Percentiles rank a stretch among this genome's conserved stretches.
Evolutionary conservation across 176 grass and related monocot genomes (phyloP).

Genomic region (Hordeum marinum): DNA sequence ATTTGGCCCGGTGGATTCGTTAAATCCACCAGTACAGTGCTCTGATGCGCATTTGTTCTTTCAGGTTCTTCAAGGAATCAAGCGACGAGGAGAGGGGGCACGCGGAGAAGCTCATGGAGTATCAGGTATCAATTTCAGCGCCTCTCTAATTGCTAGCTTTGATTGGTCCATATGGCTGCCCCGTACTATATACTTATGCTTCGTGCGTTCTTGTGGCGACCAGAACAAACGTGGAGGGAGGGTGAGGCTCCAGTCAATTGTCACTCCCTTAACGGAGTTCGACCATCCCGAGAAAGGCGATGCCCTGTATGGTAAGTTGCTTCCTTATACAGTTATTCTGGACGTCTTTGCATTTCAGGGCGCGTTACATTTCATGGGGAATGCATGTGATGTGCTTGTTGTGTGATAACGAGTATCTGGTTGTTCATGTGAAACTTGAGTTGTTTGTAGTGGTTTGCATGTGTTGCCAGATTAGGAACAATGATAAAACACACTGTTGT

Average conservation of each 20-base stretch:
- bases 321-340: not conserved
- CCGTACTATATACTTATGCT: not conserved
- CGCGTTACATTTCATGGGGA: not conserved
- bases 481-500: not conserved
- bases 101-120: slow-evolving; percentile 83
- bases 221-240: slow-evolving; percentile 66
- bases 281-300: slow-evolving; percentile 96
- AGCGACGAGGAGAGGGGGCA: slow-evolving; percentile 78
- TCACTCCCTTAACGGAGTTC: slow-evolving; percentile 58
- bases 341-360: not conserved
- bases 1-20: not conserved
- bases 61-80: slow-evolving; percentile 90
- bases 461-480: not conserved
- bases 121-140: slow-evolving; percentile 42
- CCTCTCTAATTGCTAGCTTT: not conserved
- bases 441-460: not conserved
- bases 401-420: not conserved
- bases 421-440: not conserved
- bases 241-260: slow-evolving; percentile 25
- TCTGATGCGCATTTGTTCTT: not conserved
- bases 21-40: not conserved
- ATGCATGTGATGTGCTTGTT: not conserved
- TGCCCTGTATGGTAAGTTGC: slow-evolving; percentile 73
- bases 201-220: not conserved
- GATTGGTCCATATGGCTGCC: not conserved